These are phyloP conservation scores for Stagonosporopsis chrysanthemi DNA, from an alignment of 2,329 filamentous ascomycete species.

Conservation along the genomic window DNA sequence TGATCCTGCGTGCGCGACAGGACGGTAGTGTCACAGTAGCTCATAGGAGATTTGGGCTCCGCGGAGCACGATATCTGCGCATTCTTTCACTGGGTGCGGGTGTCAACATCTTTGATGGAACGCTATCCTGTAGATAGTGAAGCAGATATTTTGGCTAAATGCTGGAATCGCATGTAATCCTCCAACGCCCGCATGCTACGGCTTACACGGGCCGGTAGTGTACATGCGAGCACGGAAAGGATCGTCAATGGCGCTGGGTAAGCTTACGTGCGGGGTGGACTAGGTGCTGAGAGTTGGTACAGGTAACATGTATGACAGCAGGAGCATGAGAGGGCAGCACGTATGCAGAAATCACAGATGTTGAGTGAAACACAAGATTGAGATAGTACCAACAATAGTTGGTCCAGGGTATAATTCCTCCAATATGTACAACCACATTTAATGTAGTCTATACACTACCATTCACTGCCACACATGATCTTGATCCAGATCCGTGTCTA, in stretches of 20 bases:
- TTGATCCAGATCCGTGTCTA: neutral
- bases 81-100: neutral
- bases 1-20: too few relatives aligned
- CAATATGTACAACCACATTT: neutral
- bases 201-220: neutral
- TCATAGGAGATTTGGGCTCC: too few relatives aligned
- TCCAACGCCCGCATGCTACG: neutral
- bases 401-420: neutral
- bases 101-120: neutral
- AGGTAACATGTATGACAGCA: neutral
- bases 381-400: neutral
- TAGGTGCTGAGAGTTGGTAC: neutral
- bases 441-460: neutral
- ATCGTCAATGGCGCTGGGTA: neutral
- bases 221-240: too few relatives aligned
- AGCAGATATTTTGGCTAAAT: neutral
- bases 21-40: too few relatives aligned
- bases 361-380: neutral
- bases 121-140: neutral
- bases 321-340: neutral
- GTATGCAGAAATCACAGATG: neutral
- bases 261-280: neutral
- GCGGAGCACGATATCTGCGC: neutral
- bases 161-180: neutral
- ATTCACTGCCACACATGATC: neutral